Base-by-base conservation (phyloP, 2,329 filamentous ascomycete genomes). In the Teratosphaeriaceae sp. region DNA sequence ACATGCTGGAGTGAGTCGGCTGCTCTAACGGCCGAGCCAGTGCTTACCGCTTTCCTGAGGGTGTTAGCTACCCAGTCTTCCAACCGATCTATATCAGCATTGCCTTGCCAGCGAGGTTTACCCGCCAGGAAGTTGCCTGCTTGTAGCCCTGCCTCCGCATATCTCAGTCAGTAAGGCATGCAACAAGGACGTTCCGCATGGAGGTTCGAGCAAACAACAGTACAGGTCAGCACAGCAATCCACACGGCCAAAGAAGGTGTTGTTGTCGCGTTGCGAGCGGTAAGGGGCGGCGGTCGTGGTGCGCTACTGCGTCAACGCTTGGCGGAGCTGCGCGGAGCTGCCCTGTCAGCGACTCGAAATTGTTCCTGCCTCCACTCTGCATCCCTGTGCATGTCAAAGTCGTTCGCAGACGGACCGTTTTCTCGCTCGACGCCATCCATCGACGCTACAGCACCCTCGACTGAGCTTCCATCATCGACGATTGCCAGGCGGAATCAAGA, bases 81-180 rank as follows among this genome's bases (percentile, higher is more conserved):
- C 3, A 13, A 13, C 27, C 5, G 4, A 13, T 30, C 13, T 13
- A 27, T 27, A 13, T 8, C 13, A 27, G 24, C 8, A 13, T 13
- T 27, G 24, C 24, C 31, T 9, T 19, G 31, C 31, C 31, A 18
- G 15, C 5, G 15, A 5, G 31, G 8, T 19, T 34, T 34, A n/a
- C n/a, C n/a, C n/a, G n/a, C n/a, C n/a, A n/a, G n/a, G n/a, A n/a
- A n/a, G n/a, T n/a, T n/a, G n/a, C n/a, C n/a, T n/a, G n/a, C n/a
- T n/a, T n/a, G n/a, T n/a, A n/a, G 31, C 15, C 9, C 31, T 19
- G 8, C 18, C 5, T 18, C 15, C 20, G 9, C 5, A 34, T 18
- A 34, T 34, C 31, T 34, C 31, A 18, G 31, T 34, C 31, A 34
- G 31, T 34, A 34, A 18, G 3, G 31, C 31, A 34, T 18, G 15